phyloP scores from a whole-genome alignment of 2,329 filamentous ascomycete genomes.

The Pestalotiopsis sp. region DNA sequence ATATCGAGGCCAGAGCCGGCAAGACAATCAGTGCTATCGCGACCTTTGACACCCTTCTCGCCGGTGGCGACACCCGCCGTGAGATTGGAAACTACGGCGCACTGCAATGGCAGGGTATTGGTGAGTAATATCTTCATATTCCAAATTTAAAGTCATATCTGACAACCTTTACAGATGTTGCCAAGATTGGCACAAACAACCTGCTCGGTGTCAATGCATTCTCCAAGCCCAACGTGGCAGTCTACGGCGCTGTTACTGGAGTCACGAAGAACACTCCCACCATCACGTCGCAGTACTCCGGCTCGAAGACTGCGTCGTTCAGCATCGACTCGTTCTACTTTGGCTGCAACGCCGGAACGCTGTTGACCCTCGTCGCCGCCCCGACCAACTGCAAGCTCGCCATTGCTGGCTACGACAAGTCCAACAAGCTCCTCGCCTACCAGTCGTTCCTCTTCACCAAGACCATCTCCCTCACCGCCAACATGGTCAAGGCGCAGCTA shows the following conservation, averaged over 20 bases:
- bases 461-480: background rate
- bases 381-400: background rate
- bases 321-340: background rate
- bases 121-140: background rate
- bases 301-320: background rate
- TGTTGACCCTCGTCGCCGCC: background rate
- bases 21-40: background rate
- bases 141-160: background rate
- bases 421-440: background rate
- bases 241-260: background rate
- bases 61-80: background rate
- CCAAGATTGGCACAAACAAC: background rate
- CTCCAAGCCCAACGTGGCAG: constrained; percentile 4
- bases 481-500: background rate
- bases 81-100: background rate
- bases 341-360: background rate
- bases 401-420: background rate
- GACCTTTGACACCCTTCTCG: background rate
- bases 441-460: background rate
- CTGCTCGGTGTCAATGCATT: background rate
- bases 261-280: background rate
- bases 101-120: background rate
- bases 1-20: background rate
- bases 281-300: background rate
- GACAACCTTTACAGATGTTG: background rate